Conservation (phyloP, 2,329 filamentous ascomycete genomes). For the Beauveria pseudobassiana region DNA sequence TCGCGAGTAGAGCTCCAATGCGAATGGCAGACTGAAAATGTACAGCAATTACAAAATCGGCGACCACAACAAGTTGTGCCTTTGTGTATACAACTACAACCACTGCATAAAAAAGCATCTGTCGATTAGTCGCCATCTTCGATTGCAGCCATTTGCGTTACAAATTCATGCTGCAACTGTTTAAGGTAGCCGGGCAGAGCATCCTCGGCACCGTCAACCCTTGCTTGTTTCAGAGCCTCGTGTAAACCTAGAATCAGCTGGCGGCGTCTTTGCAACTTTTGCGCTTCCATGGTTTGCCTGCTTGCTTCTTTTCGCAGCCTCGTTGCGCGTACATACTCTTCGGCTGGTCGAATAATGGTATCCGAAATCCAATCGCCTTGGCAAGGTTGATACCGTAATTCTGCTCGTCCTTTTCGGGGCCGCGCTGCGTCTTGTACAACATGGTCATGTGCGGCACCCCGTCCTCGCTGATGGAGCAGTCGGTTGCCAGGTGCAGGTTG, state of each 20-base stretch:
- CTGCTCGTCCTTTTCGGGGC: constrained; percentile 55
- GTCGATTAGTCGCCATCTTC: background rate
- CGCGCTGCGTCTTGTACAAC: constrained; percentile 75
- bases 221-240: constrained; percentile 64
- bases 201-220: constrained; percentile 53
- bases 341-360: constrained; percentile 59
- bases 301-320: constrained; percentile 49
- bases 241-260: constrained; percentile 67
- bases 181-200: constrained; percentile 56
- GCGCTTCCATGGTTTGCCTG: constrained; percentile 49
- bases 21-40: background rate
- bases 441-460: constrained; percentile 63
- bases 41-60: background rate
- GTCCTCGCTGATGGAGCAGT: constrained; percentile 45
- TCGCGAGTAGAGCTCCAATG: background rate
- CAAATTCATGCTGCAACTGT: constrained; percentile 33
- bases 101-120: background rate
- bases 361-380: constrained; percentile 62
- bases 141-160: constrained; percentile 9
- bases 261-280: constrained; percentile 54
- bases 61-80: background rate
- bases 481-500: constrained; percentile 72
- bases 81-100: background rate
- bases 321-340: constrained; percentile 56
- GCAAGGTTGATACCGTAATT: constrained; percentile 85